Percentiles rank a stretch among this genome's conserved stretches.
These are phyloP conservation scores for Glycine tomentella DNA, from an alignment of 306 rosid genomes.

Conservation along the genomic window DNA sequence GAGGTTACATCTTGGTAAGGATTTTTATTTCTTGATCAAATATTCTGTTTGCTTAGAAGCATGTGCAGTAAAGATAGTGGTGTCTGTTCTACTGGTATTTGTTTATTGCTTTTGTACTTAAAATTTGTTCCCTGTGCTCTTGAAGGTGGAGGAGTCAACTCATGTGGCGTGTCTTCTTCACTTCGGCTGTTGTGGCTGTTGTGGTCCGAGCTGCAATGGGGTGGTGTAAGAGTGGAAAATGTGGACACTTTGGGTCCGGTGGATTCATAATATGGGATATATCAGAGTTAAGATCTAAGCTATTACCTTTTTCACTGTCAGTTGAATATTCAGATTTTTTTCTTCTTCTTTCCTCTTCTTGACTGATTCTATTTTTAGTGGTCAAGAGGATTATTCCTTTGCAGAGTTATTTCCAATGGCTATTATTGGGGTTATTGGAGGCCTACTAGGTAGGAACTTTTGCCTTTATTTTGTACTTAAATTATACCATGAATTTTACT, in stretches of 20 bases:
- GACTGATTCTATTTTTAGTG: conserved; percentile 66
- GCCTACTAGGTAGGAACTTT: conserved; percentile 73
- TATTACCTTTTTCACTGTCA: conserved; percentile 40
- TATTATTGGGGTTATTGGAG: conserved; percentile 91
- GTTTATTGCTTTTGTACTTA: conserved; percentile 17
- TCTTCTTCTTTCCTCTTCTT: conserved; percentile 46
- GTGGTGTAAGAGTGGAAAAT: conserved; percentile 93
- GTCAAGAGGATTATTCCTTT: conserved; percentile 98
- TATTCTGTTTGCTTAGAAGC: conserved; percentile 49
- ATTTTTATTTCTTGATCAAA: conserved; percentile 33
- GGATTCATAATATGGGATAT: conserved; percentile 98
- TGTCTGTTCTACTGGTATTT: conserved; percentile 16
- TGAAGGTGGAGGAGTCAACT: conserved; percentile 75
- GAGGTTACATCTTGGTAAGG: too few relatives aligned
- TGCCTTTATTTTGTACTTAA: conserved; percentile 3
- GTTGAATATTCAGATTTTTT: conserved; percentile 46
- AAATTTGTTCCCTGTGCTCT: conserved; percentile 21
- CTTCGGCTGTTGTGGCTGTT: conserved; percentile 96
- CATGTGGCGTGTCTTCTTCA: conserved; percentile 98
- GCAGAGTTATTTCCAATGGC: conserved; percentile 96
- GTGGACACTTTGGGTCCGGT: conserved; percentile 98
- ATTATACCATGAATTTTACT: conserved; percentile 26
- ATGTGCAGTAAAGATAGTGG: conserved; percentile 53
- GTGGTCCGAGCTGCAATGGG: conserved; percentile 96
- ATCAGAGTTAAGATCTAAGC: conserved; percentile 81